Evolutionary conservation across 495 filamentous ascomycete genomes (phyloP), one percentile per base, ranked within the genome.

Genomic region (Podospora conica): DNA sequence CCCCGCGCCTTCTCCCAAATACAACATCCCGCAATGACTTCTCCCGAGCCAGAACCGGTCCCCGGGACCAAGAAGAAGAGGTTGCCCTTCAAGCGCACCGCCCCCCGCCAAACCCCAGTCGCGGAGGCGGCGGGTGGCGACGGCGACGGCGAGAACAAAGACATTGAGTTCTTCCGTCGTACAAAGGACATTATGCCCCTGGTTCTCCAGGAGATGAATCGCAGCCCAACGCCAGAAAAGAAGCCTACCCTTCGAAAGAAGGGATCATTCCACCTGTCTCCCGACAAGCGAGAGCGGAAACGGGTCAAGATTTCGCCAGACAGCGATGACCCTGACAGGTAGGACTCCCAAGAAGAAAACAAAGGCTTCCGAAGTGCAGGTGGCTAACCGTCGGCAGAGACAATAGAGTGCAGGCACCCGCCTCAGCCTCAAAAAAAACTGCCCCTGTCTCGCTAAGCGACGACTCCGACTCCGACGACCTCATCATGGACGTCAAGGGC

Each of bases 61-160:
- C 59, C 57, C 20, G 25, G 66, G 12, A 61, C 69, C 0, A 75
- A 71, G 40, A 71, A 61, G 58, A 90, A 88, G 79, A 82, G 80
- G 1, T 82, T 92, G 29, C 91, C 91, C 73, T 91, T 87, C 33
- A 88, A 86, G 72, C 86, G 88, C 27, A 81, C 83, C 1, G 88
- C 82, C 76, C 79, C 83, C 53, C 76, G 72, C n/a, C 65, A 63
- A 22, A 57, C 21, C 22, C 15, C 65, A 24, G 53, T 75, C 3
- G 67, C 77, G 1, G 68, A 21, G 10, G 22, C 40, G 9, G 29
- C 73, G 29, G 55, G 21, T 12, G 20, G 27, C 0, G 28, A 33
- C 12, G 53, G 65, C 21, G 66, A 70, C 1, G 64, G 70, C 9
- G 79, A 81, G 24, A 76, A 76, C 10, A 79, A 84, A 27, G 76